Evolutionary conservation across 371 early-diverging fungal species (phyloP).

Genomic region (Mucor indicus): DNA sequence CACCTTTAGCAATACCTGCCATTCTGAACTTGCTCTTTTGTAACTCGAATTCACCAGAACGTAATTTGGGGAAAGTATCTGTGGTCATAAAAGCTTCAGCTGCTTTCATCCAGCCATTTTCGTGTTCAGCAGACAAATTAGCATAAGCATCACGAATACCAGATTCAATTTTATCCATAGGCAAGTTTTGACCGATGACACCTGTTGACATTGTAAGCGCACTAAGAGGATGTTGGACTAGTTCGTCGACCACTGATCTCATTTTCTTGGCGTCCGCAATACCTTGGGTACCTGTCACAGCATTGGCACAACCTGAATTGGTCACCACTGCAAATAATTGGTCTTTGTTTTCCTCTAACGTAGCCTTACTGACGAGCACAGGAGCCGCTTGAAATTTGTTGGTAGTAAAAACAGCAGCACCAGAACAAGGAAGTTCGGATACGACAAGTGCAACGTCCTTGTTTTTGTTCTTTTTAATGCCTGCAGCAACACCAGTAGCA

Average conservation of each 20-base stretch:
- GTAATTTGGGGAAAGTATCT: conserved; percentile 93
- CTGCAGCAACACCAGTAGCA: conserved; percentile 74
- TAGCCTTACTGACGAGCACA: conserved; percentile 69
- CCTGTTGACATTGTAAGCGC: conserved; percentile 94
- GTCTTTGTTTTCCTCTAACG: conserved; percentile 52
- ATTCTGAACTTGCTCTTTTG: conserved; percentile 63
- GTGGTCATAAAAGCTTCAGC: conserved; percentile 94
- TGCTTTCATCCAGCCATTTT: conserved; percentile 72
- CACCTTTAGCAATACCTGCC: conserved; percentile 94
- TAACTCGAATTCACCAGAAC: conserved; percentile 57
- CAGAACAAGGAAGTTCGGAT: conserved; percentile 73
- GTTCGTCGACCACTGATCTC: conserved; percentile 54
- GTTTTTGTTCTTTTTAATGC: conserved; percentile 79
- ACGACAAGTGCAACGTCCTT: conserved; percentile 82
- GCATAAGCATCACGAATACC: conserved; percentile 59
- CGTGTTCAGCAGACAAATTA: conserved; percentile 56
- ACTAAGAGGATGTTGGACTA: conserved; percentile 35
- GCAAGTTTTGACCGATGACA: conserved; percentile 91
- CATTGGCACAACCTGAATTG: conserved; percentile 96
- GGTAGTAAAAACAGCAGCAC: conserved; percentile 89
- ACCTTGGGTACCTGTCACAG: conserved; percentile 90
- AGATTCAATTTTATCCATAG: conserved; percentile 78
- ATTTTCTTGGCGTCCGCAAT: conserved; percentile 75
- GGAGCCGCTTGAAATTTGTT: conserved; percentile 94
- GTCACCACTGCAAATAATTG: conserved; percentile 70